phyloP scores from a whole-genome alignment of 2,329 filamentous ascomycete species.

The Pseudocercospora fijiensis region DNA sequence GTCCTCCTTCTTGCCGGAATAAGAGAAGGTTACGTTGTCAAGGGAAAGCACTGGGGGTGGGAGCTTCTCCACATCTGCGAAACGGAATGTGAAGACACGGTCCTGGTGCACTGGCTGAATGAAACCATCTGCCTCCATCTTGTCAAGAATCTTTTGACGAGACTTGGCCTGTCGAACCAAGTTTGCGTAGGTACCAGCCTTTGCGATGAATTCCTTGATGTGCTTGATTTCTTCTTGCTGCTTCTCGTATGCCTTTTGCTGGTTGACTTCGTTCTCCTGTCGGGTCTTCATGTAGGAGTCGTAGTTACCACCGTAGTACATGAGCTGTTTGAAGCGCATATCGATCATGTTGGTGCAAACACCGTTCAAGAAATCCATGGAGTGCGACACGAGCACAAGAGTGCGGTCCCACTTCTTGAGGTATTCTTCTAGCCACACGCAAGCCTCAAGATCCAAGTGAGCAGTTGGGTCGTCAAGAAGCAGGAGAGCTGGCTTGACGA shows the following conservation, averaged over 20 bases:
- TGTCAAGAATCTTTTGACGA: conserved; percentile 98
- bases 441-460: conserved; percentile 98
- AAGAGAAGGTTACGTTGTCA: conserved; percentile 96
- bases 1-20: conserved; percentile 84
- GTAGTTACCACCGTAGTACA: conserved; percentile 99
- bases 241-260: conserved; percentile 98
- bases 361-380: conserved; percentile 98
- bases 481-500: conserved; percentile 94
- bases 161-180: conserved; percentile 98
- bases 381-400: conserved; percentile 93
- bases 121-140: conserved; percentile 99
- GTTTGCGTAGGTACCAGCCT: conserved; percentile 99
- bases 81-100: conserved; percentile 93
- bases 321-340: conserved; percentile 83
- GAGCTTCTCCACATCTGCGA: conserved; percentile 98
- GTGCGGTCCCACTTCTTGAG: conserved; percentile 99
- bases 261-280: conserved; percentile 91
- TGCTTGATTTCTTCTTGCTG: conserved; percentile 98
- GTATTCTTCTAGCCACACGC: conserved; percentile 99
- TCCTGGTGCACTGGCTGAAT: conserved; percentile 87
- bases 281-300: conserved; percentile 94
- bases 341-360: conserved; percentile 99
- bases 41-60: conserved; percentile 94
- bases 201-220: conserved; percentile 99
- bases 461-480: conserved; percentile 97